Evolutionary conservation across 805 yeast species (phyloP).

Genomic region (Barnettozyma populi): DNA sequence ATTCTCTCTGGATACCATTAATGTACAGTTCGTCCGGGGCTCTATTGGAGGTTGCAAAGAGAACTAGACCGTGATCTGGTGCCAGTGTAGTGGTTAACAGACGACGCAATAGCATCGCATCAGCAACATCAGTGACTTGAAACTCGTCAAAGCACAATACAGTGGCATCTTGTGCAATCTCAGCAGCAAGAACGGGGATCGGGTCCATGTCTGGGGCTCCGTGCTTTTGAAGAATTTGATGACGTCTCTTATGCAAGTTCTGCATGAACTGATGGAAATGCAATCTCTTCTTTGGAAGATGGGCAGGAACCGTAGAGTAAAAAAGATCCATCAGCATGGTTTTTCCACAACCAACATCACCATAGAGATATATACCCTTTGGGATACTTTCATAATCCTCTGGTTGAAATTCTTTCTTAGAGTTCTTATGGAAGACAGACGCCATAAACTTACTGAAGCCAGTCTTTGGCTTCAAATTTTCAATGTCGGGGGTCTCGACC

Average conservation of each 20-base stretch:
- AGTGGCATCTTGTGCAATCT: slow-evolving; percentile 69
- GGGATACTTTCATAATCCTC: slow-evolving; percentile 43
- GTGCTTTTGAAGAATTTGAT: slow-evolving; percentile 60
- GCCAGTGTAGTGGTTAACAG: slow-evolving; percentile 61
- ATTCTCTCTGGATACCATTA: slow-evolving; percentile 89
- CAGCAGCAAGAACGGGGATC: slow-evolving; percentile 78
- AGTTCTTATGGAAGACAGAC: slow-evolving; percentile 23
- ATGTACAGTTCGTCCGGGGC: slow-evolving; percentile 91
- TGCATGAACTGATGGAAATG: slow-evolving; percentile 99
- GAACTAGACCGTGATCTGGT: slow-evolving; percentile 72
- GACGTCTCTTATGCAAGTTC: slow-evolving; percentile 79
- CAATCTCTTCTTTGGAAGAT: slow-evolving; percentile 70
- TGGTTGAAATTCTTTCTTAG: slow-evolving; percentile 8
- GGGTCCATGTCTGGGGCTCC: slow-evolving; percentile 70
- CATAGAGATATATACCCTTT: slow-evolving; percentile 84
- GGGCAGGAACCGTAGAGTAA: slow-evolving; percentile 74
- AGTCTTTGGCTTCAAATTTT: slow-evolving; percentile 43
- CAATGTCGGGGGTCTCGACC: slow-evolving; percentile 47
- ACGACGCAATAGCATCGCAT: slow-evolving; percentile 90
- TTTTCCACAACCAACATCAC: slow-evolving; percentile 98
- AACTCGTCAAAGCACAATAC: slow-evolving; percentile 94
- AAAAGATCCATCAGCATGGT: slow-evolving; percentile 98
- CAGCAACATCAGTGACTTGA: slow-evolving; percentile 97
- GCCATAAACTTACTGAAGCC: slow-evolving; percentile 34
- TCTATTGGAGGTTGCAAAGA: slow-evolving; percentile 92